Evolutionary conservation across 2,329 filamentous ascomycete genomes (phyloP).

Genomic region (Juglanconis juglandina): DNA sequence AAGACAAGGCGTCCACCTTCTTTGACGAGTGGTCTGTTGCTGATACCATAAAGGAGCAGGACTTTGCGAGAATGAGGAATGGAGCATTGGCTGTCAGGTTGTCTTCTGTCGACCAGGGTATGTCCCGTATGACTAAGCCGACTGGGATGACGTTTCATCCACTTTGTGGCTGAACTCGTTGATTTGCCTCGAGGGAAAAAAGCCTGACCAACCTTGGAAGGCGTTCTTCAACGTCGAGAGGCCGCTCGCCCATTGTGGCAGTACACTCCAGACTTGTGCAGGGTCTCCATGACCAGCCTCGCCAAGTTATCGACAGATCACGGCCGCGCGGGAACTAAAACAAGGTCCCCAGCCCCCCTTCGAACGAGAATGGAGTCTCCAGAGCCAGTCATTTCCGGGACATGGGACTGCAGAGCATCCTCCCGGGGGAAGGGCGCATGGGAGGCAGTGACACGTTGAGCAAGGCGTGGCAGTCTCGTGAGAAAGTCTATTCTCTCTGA

Average conservation of each 20-base stretch:
- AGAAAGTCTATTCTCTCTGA: conserved; percentile 7
- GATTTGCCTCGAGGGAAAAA: neutral
- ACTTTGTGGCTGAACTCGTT: neutral
- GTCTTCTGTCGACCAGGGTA: too few species aligned
- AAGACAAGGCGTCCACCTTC: conserved; percentile 55
- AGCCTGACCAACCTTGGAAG: neutral
- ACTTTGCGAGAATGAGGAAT: conserved; percentile 39
- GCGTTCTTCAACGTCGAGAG: neutral
- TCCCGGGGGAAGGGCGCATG: neutral
- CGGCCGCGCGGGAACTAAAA: neutral
- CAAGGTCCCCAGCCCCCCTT: conserved; percentile 8
- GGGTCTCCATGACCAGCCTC: neutral
- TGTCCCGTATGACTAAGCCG: too few species aligned
- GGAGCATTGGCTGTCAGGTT: too few species aligned
- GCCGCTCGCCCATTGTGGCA: neutral
- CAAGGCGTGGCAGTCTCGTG: neutral
- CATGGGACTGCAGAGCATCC: conserved; percentile 1
- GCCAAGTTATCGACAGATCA: conserved; percentile 1
- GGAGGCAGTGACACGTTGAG: conserved; percentile 1
- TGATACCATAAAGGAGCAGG: conserved; percentile 58
- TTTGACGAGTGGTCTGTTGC: conserved; percentile 61
- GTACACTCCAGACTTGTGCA: neutral
- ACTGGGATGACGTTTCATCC: too few species aligned
- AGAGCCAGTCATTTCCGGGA: conserved; percentile 12
- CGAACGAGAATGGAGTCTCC: conserved; percentile 8